Evolutionary conservation across 768 basidiomycete genomes (phyloP), one percentile per base, ranked within the genome.

Genomic region (Calocybe cyanea): DNA sequence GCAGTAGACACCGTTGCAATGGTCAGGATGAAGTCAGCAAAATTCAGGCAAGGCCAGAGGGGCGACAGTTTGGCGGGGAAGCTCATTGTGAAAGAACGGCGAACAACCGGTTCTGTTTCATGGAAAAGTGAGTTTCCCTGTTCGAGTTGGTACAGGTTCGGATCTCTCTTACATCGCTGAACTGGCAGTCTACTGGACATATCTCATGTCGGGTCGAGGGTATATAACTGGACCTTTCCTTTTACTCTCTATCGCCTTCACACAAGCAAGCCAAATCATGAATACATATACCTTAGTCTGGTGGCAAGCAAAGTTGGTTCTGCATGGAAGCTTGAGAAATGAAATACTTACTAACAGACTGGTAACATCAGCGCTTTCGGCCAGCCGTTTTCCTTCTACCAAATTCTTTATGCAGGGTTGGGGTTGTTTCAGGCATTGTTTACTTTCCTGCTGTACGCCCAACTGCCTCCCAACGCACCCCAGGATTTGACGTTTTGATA

Each of bases 221-320:
- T 65, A 51, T 32, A 57, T 76, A 42, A 80, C 76, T 0, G 55
- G 71, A 0, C 81, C 83, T 0, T 50, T 80, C n/a, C 63, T 82
- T 11, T 5, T 81, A 3, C 25, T 79, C 1, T 68, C 71, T 24
- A 70, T 77, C 25, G 8, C 78, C 6, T 50, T 81, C 20, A 83
- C 84, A 80, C 83, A 83, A 66, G 75, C 65, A 20, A 75, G 73
- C 44, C 74, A 77, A 55, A 73, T 85, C 41, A 59, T 82, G 53
- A 83, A 78, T 52, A 75, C 78, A 43, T 85, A 86, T 49, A 81
- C 80, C 38, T 65, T 88, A 13, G 78, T 85, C 14, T 87, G 80
- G 78, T 85, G 85, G 85, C 76, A 86, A 57, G 70, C 66, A 34
- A 72, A 83, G 78, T 80, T 37, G 43, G 73, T 64, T 0, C 15